Evolutionary conservation across 257 asterid species (phyloP).

Genomic region (Nicotiana knightiana): DNA sequence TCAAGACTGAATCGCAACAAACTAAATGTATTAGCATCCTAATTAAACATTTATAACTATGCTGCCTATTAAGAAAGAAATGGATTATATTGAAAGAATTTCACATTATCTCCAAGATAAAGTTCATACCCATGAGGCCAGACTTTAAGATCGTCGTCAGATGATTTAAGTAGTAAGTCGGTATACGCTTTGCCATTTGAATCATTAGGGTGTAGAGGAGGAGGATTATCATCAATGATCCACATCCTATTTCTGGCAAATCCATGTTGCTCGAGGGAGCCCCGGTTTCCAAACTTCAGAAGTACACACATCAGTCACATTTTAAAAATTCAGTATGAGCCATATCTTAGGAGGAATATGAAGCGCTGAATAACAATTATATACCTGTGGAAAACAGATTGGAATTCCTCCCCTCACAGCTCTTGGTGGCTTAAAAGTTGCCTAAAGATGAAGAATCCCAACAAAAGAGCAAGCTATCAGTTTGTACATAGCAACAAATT

Average conservation of each 20-base stretch:
- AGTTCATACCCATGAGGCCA: conserved; percentile 76
- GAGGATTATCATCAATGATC: conserved; percentile 66
- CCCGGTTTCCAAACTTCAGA: conserved; percentile 68
- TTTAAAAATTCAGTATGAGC: not conserved
- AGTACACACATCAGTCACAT: conserved; percentile 11
- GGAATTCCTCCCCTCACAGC: conserved; percentile 93
- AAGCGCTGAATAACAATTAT: not conserved
- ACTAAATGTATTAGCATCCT: not conserved
- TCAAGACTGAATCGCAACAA: not conserved
- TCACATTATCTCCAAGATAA: not conserved
- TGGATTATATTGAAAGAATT: not conserved
- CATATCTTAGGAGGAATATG: not conserved
- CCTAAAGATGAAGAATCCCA: conserved; percentile 32
- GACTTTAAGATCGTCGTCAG: conserved; percentile 64
- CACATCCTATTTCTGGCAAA: conserved; percentile 75
- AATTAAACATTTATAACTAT: not conserved
- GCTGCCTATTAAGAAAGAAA: not conserved
- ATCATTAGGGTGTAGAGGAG: conserved; percentile 44
- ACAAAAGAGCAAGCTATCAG: not conserved
- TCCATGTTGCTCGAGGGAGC: conserved; percentile 80
- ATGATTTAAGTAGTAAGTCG: conserved; percentile 61
- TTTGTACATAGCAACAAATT: not conserved
- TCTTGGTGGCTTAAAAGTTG: conserved; percentile 68
- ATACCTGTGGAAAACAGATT: conserved; percentile 87
- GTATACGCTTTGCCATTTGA: conserved; percentile 36